Evolutionary conservation across 176 grass and related monocot genomes (phyloP), one percentile per base, ranked within the genome.

Genomic region (Phyllostachys edulis): DNA sequence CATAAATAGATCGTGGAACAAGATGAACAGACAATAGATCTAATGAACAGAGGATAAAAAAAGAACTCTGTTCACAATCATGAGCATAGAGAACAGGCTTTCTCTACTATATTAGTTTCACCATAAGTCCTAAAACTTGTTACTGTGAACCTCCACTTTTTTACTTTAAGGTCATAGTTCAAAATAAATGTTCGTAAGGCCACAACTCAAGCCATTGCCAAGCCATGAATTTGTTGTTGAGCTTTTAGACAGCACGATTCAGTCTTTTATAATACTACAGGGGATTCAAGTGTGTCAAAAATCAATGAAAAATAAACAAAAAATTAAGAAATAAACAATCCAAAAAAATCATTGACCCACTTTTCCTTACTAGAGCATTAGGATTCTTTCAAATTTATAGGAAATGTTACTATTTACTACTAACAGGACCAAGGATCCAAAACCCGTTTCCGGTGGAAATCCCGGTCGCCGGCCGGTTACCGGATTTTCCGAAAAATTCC

Each of bases 291-390:
- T 34, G n/a, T 81, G 12, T 26, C 68, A 70, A 69, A 13, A 63
- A 12, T 24, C 26, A 78, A 70, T n/a, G 14, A 20, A 61, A 60
- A 57, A 73, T 2, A 79, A 20, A 42, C 34, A 13, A 55, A 42
- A 79, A 67, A 21, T 49, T 21, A 61, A 80, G 32, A 72, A 67
- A 75, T 18, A 47, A 89, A 45, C 6, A 72, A 41, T 21, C 11
- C 18, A 73, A 42, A 26, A 63, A 85, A 73, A 40, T 10, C 39
- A 46, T 7, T 67, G 7, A 18, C 18, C 46, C 7, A 79, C 7
- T 7, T 5, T 27, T 50, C 67, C 6, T 66, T 23, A 36, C 7
- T 76, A 60, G 32, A 75, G 26, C 20, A 66, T 52, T 17, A 76
- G 1, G 21, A 3, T 87, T 68, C 10, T 17, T 49, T 9, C 41